These are phyloP conservation scores for Suillus paluster DNA, from an alignment of 768 basidiomycete genomes.

Conservation along the genomic window DNA sequence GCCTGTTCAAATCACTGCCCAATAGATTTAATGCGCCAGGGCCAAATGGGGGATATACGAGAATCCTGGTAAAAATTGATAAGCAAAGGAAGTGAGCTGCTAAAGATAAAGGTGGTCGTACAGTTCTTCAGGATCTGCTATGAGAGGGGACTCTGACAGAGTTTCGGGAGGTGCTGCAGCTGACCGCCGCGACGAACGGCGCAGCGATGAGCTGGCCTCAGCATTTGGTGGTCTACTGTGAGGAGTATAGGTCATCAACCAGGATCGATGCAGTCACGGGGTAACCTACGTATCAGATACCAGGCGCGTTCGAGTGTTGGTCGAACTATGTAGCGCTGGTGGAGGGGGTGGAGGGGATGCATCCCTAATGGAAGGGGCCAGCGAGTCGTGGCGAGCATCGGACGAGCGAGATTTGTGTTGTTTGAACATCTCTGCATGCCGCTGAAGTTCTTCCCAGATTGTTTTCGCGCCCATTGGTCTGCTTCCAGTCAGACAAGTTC, in stretches of 20 bases:
- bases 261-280: neutral
- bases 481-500: constrained; percentile 1
- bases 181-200: constrained; percentile 43
- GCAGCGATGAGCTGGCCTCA: constrained; percentile 19
- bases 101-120: constrained; percentile 35
- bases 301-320: constrained; percentile 13
- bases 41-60: constrained; percentile 73
- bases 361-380: neutral
- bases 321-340: constrained; percentile 21
- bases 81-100: constrained; percentile 6
- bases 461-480: constrained; percentile 20
- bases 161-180: constrained; percentile 35
- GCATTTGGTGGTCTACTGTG: constrained; percentile 17
- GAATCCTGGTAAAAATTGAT: constrained; percentile 50
- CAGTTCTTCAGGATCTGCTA: constrained; percentile 66
- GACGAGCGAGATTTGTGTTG: constrained; percentile 18
- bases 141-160: constrained; percentile 28
- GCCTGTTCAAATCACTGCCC: constrained; percentile 71
- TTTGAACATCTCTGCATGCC: constrained; percentile 19
- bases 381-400: neutral
- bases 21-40: constrained; percentile 84
- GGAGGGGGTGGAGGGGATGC: constrained; percentile 15
- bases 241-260: constrained; percentile 5
- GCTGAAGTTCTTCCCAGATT: constrained; percentile 20
- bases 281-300: constrained; percentile 22